Evolutionary conservation across 495 filamentous ascomycete species (phyloP), one percentile per base, ranked within the genome.

Genomic region (Penicillium manginii): DNA sequence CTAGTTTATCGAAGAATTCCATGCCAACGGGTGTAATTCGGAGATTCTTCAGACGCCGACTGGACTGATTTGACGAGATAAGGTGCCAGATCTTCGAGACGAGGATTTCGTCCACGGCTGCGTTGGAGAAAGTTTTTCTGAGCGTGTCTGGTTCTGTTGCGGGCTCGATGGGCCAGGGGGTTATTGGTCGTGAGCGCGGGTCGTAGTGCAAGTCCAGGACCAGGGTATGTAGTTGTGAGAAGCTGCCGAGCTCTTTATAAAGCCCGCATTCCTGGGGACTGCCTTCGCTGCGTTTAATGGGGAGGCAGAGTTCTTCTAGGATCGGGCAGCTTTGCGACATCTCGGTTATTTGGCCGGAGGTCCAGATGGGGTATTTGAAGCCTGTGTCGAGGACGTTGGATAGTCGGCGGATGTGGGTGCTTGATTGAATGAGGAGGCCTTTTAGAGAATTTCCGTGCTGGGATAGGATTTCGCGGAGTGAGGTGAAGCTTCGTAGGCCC

Each of bases 1-100:
- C 45, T 3, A 26, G 6, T 47, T 47, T 47, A 47, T 47, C 45
- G 21, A 47, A 47, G 45, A 47, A 47, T 15, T 47, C 45, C 19
- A 47, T 47, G 0, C 45, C 45, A 23, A 47, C 45, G 2, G 45
- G 45, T 3, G 45, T 47, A 11, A 47, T 19, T 7, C 45, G 45
- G 26, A 47, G 45, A 47, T 47, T 47, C 18, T 26, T 47, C 11
- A 47, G 11, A n/a, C 19, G 15, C 45, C 45, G 45, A 47, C 45
- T 47, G 21, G 1, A 15, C 3, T 47, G 45, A n/a, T 10, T 15
- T n/a, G 45, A 47, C 14, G 14, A 23, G 21, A 47, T 26, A 9
- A 47, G 45, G 22, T 47, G 19, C 45, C 45, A 47, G 21, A 47
- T 47, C 45, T 26, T 47, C 4, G 45, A 11, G 2, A 47, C 45